Evolutionary conservation across 2,329 filamentous ascomycete genomes (phyloP), one percentile per base, ranked within the genome.

Genomic region (Gliomastix tumulicola): DNA sequence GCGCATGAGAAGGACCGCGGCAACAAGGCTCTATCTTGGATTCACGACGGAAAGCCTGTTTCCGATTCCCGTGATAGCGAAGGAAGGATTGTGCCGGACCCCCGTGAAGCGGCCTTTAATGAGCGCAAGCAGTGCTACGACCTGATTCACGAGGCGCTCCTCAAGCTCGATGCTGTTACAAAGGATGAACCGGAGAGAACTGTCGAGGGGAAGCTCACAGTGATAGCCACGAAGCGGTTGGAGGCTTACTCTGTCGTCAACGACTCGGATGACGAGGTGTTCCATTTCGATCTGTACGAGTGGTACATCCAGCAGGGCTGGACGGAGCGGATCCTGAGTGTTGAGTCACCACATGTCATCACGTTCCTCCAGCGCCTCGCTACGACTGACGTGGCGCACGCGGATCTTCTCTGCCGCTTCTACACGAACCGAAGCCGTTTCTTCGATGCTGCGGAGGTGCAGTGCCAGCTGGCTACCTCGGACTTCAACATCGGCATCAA

Each of bases 241-340:
- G 90, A 98, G 63, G 90, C 92, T 0, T 95, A 97, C 60, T 77
- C 82, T 31, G 85, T 96, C 3, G 88, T 98, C 49, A 87, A 94
- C 53, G 76, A 75, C 40, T 94, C 90, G 0, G 76, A 82, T 12
- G 92, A 98, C 47, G 87, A 96, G 52, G 85, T 96, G 5, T 98
- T 98, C 66, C 84, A 97, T 56, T 94, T 87, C 42, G 88, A 87
- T 50, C 71, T 98, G n/a, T 98, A 96, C 56, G 89, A 96, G 51
- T 98, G 92, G 90, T 98, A 98, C 59, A 80, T 97, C 46, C 64
- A 74, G 37, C 82, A 89, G 55, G 83, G 84, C 15, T 89, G 86
- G 79, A 84, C 79, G 9, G 88, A 96, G 44, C 82, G 88, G 12
- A 74, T 98, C 20, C 75, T 98, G 22, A 79, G 83, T 23, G 88